Evolutionary conservation across 306 rosid species (phyloP).

Genomic region (Luffa acutangula): DNA sequence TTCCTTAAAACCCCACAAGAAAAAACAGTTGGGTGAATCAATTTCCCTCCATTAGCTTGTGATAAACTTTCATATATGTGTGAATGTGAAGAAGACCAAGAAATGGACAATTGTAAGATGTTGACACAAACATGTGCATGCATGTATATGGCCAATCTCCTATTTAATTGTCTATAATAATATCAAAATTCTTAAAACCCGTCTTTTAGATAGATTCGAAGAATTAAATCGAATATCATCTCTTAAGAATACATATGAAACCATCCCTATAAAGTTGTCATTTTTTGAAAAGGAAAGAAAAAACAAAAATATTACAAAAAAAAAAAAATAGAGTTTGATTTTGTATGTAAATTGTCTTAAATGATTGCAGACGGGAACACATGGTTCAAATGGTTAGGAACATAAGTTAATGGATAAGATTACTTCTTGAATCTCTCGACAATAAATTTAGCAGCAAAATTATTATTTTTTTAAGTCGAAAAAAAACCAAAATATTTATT

Average conservation of each 20-base stretch:
- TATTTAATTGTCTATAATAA: background rate
- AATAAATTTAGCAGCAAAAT: too few relatives aligned
- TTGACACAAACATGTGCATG: conserved; percentile 6
- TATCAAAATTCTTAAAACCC: background rate
- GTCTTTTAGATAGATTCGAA: background rate
- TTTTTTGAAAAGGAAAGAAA: background rate
- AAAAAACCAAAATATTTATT: background rate
- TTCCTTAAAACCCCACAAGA: background rate
- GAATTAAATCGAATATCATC: background rate
- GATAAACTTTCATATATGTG: background rate
- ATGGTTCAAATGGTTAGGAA: too few relatives aligned
- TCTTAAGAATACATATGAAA: background rate
- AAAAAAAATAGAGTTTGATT: background rate
- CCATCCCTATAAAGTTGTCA: background rate
- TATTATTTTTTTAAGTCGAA: too few relatives aligned
- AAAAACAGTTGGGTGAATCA: background rate
- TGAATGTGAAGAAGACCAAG: background rate
- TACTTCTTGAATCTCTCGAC: too few relatives aligned
- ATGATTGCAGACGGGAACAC: too few relatives aligned
- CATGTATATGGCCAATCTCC: background rate
- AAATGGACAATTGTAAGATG: background rate
- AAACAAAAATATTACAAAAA: background rate
- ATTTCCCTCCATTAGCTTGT: background rate
- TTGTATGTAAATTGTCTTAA: background rate
- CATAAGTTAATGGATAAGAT: too few relatives aligned